Base-by-base conservation (phyloP, 805 yeast species). In the Ogataea corticis region DNA sequence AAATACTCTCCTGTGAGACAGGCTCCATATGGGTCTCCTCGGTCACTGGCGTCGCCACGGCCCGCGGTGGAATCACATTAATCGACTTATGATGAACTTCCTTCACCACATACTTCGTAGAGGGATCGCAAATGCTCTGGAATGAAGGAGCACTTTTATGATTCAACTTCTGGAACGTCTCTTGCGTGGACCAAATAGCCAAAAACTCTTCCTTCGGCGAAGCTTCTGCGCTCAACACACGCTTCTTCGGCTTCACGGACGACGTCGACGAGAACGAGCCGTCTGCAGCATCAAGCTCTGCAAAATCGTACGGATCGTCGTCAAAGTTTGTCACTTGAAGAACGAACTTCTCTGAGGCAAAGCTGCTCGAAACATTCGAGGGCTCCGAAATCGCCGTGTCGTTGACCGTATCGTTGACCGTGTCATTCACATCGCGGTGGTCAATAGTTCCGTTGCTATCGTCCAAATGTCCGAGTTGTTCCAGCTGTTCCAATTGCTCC, bases 241-340 rank as follows among this genome's bases (percentile, higher is more conserved):
- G 47, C 31, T 39, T 51, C 21, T 28, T 29, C 9, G 34, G 38
- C 23, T 37, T 44, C 30, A 14, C n/a, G 13, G 39, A 36, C 4
- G 39, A 12, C 18, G 68, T 66, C 46, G 71, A 76, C 19, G 62
- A 59, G 17, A 48, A 51, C 16, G 47, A 50, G 7, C 48, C 46
- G 15, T 29, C 43, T 2, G 7, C 23, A 16, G n/a, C 32, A 3
- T 25, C 39, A 12, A 36, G 5, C 14, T 72, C 76, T n/a, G 67
- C 68, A 14, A 74, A 68, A 1, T 67, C 60, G 50, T 62, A 64
- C 39, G 70, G 67, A 47, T 67, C 68, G 27, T 73, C 65, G 41
- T 74, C 78, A 33, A 76, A 66, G 19, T 61, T 62, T 2, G 80
- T 73, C 10, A 57, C 52, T 13, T 56, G 51, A 10, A 63, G 46